These are phyloP conservation scores for Theileria equi DNA, from an alignment of 169 alveolate genomes.

Conservation along the genomic window DNA sequence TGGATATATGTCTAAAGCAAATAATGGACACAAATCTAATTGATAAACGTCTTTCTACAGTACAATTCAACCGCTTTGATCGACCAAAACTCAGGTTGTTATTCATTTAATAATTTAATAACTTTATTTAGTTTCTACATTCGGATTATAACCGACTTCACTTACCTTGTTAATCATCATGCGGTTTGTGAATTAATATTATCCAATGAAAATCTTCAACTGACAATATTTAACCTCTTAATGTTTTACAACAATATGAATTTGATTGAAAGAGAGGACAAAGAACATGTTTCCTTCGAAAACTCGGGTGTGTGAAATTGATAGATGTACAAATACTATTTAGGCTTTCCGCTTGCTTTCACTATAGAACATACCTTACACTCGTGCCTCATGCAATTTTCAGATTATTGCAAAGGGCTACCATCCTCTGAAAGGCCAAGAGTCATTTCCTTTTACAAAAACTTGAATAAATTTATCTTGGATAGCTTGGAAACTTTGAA, in stretches of 20 bases:
- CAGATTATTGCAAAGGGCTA: conserved; percentile 24
- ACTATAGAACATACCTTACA: conserved; percentile 46
- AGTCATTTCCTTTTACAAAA: conserved; percentile 3
- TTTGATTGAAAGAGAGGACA: conserved; percentile 4
- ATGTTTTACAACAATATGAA: conserved; percentile 28
- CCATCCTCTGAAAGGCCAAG: not conserved
- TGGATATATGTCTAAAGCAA: conserved; percentile 26
- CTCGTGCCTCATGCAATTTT: conserved; percentile 26
- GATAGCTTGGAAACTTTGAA: not conserved
- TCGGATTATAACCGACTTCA: conserved; percentile 29
- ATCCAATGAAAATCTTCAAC: not conserved
- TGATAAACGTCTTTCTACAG: conserved; percentile 10
- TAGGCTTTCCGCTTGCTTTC: conserved; percentile 42
- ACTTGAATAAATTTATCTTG: conserved; percentile 14
- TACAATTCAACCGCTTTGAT: conserved; percentile 36
- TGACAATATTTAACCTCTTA: conserved; percentile 28
- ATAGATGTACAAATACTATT: not conserved
- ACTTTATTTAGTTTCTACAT: conserved; percentile 13
- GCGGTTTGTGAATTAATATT: conserved; percentile 22
- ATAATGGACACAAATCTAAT: conserved; percentile 7
- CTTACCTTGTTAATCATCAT: conserved; percentile 46
- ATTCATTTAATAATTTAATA: not conserved
- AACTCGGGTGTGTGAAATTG: conserved; percentile 17
- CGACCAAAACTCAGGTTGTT: conserved; percentile 29
- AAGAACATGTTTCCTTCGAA: conserved; percentile 29